Evolutionary conservation across 495 filamentous ascomycete species (phyloP), one percentile per base, ranked within the genome.

Genomic region (Coniosporium apollinis): DNA sequence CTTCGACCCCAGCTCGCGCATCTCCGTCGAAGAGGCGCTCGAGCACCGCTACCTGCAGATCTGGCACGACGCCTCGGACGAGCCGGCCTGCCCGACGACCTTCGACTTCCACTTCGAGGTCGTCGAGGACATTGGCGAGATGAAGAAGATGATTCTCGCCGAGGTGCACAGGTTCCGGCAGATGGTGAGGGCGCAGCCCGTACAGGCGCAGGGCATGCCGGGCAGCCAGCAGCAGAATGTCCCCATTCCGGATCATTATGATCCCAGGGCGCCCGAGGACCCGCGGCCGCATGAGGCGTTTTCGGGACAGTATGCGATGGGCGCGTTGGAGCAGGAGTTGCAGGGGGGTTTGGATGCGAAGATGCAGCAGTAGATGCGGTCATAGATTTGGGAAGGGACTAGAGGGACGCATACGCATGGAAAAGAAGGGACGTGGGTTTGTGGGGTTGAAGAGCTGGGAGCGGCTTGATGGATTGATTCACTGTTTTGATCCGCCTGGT

Each of bases 101-200:
- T 97, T 97, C 61, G 85, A 96, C 65, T 97, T 97, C 65, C 79
- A 83, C 58, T 97, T 97, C 49, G 89, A 97, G 54, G 75, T 92
- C 22, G 74, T 94, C 14, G 87, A 97, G 16, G 86, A 94, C 28
- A 82, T 96, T 24, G 60, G 54, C 22, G 79, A 93, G 47, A 96
- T 97, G 89, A 77, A 85, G 46, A 74, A 78, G 61, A 94, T 96
- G 89, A 97, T 97, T 46, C 66, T 94, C 41, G 78, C 85, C 16
- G 89, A 97, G 53, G 91, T 96, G 7, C 60, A 72, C 43, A 65
- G 72, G 37, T 97, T 97, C 70, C 69, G 89, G 22, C 55, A 65
- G 16, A 40, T 50, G 50, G 89, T 96, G 22, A 68, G 89, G 19
- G 66, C 69, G 22, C 76, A 71, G 19, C 35, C 37, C 19, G 29